A percentile compares a stretch with the other conserved stretches of the same genome.
phyloP scores from a whole-genome alignment of 306 rosid species.

The Echinosophora koreensis region DNA sequence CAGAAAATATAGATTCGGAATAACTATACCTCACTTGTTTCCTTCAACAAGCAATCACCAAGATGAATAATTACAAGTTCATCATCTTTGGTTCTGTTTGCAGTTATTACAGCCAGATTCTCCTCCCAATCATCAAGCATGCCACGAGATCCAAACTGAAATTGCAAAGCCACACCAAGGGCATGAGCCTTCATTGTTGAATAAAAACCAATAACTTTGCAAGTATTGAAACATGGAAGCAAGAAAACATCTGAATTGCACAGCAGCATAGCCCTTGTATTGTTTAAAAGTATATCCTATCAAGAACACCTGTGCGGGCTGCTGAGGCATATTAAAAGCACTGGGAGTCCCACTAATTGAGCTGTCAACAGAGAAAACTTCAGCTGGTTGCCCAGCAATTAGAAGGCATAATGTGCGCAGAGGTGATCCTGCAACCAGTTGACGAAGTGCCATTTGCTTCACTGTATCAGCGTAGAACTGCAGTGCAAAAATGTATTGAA shows the following conservation, averaged over 20 bases:
- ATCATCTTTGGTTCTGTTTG: constrained; percentile 96
- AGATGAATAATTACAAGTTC: constrained; percentile 92
- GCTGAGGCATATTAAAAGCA: constrained; percentile 53
- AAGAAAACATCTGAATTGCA: constrained; percentile 28
- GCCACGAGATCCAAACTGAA: constrained; percentile 66
- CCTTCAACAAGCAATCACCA: constrained; percentile 95
- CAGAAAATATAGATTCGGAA: constrained; percentile 28
- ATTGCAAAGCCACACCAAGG: constrained; percentile 40
- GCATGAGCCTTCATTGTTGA: constrained; percentile 36
- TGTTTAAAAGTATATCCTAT: constrained; percentile 27
- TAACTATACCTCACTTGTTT: constrained; percentile 76
- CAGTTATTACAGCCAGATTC: constrained; percentile 92
- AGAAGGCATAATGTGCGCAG: constrained; percentile 92
- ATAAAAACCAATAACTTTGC: constrained; percentile 29
- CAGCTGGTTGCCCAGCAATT: constrained; percentile 96
- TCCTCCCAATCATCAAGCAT: constrained; percentile 97
- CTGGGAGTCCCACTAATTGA: constrained; percentile 48
- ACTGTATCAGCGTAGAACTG: constrained; percentile 93
- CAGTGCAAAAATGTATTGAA: constrained; percentile 50
- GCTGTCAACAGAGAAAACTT: constrained; percentile 70
- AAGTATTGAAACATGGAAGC: constrained; percentile 8
- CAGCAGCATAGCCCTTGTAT: background rate
- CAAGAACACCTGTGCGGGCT: constrained; percentile 70
- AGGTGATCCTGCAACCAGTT: constrained; percentile 89
- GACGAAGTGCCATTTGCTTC: constrained; percentile 87